Evolutionary conservation across 1,284 basidiomycete species (phyloP), one percentile per base, ranked within the genome.

Genomic region (Sphagnurus paluster): DNA sequence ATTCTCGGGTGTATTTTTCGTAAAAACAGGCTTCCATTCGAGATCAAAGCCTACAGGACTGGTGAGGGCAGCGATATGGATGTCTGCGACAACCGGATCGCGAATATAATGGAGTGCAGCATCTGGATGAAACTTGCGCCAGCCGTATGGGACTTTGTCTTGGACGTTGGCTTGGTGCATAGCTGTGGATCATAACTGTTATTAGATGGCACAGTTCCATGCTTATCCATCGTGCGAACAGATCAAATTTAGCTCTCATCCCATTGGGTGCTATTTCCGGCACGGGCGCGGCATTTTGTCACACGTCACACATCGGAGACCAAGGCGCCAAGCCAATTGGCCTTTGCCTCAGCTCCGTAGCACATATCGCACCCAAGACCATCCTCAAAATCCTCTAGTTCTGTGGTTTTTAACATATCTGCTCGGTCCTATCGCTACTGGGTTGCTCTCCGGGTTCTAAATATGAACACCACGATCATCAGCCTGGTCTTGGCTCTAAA

Each of bases 21-120:
- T 49, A 54, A 66, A 80, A 17, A 57, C 77, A 0, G 87, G 87
- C 49, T 75, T 77, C 87, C 87, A 90, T 62, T 90, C 87, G 29
- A 87, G 69, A 58, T 90, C 87, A 50, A 90, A 82, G 28, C 86
- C 86, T 41, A 84, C 57, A n/a, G 66, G 64, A 14, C 70, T 67
- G 25, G 53, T 33, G 13, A 66, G 56, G 16, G 46, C 32, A 11
- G 54, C 50, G 16, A 72, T 46, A 23, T 60, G 61, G 2, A 16
- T 10, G 32, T 72, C 64, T 7, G 72, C 71, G 20, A 61, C 43
- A 10, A 53, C 29, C 10, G 57, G 45, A 47, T 66, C 59, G 17
- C 59, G 62, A n/a, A 70, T 60, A 46, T 72, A 72, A 17, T 61
- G 45, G 0, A 66, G 23, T 5, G 42, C 37, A 5, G 64, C 59